These are phyloP conservation scores for Ceratocystis huliohia DNA, from an alignment of 2,329 filamentous ascomycete genomes.

Conservation along the genomic window DNA sequence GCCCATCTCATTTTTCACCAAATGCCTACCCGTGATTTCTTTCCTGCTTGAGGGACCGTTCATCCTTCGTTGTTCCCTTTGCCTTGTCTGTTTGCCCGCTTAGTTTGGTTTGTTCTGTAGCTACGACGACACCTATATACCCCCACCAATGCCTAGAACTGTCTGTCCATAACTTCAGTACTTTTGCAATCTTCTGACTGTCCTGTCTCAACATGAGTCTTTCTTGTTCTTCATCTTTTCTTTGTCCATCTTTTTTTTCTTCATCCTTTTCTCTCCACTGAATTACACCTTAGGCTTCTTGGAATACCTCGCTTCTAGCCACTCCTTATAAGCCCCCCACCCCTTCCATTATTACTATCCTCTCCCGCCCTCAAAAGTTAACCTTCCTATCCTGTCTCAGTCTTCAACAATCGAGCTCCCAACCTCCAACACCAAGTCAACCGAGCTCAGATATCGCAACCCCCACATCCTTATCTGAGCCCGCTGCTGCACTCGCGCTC, in stretches of 20 bases:
- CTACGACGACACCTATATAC: too few species aligned
- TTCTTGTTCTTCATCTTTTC: neutral
- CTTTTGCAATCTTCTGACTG: neutral
- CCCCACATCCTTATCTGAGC: neutral
- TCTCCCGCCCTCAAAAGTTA: neutral
- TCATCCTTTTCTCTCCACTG: too few species aligned
- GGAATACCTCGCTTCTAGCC: neutral
- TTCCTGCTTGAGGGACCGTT: too few species aligned
- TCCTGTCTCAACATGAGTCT: neutral
- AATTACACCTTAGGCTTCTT: neutral
- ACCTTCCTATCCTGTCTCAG: neutral
- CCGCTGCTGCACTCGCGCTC: neutral
- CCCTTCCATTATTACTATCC: neutral
- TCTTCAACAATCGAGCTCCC: slow-evolving; percentile 5
- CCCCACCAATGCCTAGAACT: too few species aligned
- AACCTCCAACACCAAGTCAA: slow-evolving; percentile 7
- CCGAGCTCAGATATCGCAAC: slow-evolving; percentile 1
- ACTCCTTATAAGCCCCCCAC: neutral
- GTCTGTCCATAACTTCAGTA: too few species aligned
- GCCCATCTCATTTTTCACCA: too few species aligned
- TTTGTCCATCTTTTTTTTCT: neutral
- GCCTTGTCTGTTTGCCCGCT: too few species aligned
- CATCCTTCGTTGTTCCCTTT: too few species aligned
- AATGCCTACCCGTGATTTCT: too few species aligned
- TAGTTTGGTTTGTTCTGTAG: too few species aligned